Evolutionary conservation across 805 yeast genomes (phyloP), one percentile per base, ranked within the genome.

Genomic region (Nematodospora valgi): DNA sequence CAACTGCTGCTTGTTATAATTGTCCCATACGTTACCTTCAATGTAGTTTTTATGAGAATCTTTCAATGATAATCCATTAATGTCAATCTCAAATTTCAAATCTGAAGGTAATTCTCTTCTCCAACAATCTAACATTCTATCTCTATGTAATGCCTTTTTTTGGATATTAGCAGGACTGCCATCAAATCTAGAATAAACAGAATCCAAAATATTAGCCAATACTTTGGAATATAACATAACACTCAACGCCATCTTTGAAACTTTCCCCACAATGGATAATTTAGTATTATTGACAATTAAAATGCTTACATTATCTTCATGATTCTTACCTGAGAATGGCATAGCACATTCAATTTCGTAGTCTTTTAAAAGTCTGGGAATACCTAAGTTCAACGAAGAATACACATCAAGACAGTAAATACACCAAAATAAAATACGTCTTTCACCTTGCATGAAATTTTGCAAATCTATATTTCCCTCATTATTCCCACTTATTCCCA

Each of bases 371-470:
- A 86, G 59, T 43, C 94, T 65, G 4, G 96, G 96, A 24, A 86
- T 85, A 30, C 96, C 96, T 31, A 87, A 60, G 39, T 80, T 80
- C 40, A 85, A 70, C 3, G 91, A 78, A 17, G 86, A 68, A 51
- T 85, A 85, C 3, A 79, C 71, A 54, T 88, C 96, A 44, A 88
- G 65, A 19, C 80, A 70, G 56, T 85, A 87, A 28, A 81, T 74
- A 43, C 86, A 78, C 96, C 96, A 88, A 48, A 88, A 88, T 25
- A 86, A 58, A 23, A 85, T 74, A 53, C 95, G 74, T 43, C 96
- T 70, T 51, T 85, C 86, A 43, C 89, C 88, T 57, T 83, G 93
- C 62, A 82, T 89, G 40, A 78, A 69, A 44, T 72, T 74, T 20
- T 59, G 48, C 11, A 54, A 55, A 20, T 48, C 54, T 18, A 42